Conservation (phyloP, 306 rosid genomes). For the Carpinus fangiana region DNA sequence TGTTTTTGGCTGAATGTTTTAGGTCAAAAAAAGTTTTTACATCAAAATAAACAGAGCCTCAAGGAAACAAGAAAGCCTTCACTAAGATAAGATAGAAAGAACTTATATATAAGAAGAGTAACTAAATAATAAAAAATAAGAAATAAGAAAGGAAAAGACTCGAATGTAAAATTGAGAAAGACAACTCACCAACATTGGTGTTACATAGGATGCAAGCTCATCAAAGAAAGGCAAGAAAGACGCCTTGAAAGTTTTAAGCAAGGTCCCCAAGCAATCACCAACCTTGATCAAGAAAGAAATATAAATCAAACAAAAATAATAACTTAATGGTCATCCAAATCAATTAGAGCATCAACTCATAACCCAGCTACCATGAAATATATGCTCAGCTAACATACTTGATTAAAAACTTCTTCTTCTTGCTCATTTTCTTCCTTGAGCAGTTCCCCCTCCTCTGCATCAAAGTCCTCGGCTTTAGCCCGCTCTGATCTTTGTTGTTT, state of each 20-base stretch:
- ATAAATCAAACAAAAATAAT: background rate
- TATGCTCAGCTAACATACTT: conserved; percentile 43
- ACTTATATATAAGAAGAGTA: conserved; percentile 5
- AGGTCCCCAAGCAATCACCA: conserved; percentile 94
- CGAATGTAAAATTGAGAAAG: background rate
- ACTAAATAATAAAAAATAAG: background rate
- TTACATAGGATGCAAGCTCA: conserved; percentile 77
- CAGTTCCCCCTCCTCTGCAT: conserved; percentile 88
- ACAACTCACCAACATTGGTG: conserved; percentile 94
- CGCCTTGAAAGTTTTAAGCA: conserved; percentile 82
- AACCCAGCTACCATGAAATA: conserved; percentile 15
- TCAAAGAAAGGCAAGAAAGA: conserved; percentile 97
- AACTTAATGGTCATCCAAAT: background rate
- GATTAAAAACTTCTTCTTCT: conserved; percentile 98
- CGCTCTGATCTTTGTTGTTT: conserved; percentile 88
- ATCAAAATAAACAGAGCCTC: background rate
- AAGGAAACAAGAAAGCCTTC: background rate
- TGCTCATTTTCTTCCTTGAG: conserved; percentile 95
- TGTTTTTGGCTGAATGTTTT: no score
- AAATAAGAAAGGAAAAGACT: no score
- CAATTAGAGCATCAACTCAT: conserved; percentile 14
- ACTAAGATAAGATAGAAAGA: background rate
- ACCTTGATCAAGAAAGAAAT: conserved; percentile 49
- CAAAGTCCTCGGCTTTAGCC: conserved; percentile 93
- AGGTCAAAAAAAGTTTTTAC: background rate